Evolutionary conservation across 768 basidiomycete genomes (phyloP).

Genomic region (Cytidiella melzeri): DNA sequence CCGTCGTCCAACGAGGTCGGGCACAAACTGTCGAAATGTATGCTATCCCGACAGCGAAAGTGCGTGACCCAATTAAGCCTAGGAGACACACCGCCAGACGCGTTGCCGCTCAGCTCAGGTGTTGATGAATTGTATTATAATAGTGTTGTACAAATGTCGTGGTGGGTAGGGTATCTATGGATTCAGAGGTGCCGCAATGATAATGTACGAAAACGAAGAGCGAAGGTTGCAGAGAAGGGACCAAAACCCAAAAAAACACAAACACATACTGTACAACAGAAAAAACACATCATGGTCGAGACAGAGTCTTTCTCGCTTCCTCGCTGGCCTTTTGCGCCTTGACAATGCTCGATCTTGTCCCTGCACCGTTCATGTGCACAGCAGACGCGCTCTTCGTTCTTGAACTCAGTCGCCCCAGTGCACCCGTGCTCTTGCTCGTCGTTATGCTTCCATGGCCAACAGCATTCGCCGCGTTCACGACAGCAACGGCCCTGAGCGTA

Average conservation of each 20-base stretch:
- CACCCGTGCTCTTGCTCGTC: slow-evolving; percentile 8
- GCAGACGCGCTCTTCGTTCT: background rate
- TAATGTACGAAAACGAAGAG: background rate
- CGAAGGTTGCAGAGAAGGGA: background rate
- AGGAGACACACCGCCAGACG: no score
- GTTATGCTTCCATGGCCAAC: slow-evolving; percentile 20
- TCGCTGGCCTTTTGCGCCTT: slow-evolving; percentile 45
- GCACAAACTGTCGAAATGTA: no score
- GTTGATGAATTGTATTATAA: no score
- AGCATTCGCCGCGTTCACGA: slow-evolving; percentile 30
- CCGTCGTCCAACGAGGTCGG: no score
- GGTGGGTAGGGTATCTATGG: background rate
- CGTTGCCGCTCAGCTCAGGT: no score
- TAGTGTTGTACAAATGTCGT: background rate
- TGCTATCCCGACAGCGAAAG: no score
- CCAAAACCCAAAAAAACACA: background rate
- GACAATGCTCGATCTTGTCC: slow-evolving; percentile 36
- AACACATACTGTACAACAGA: no score
- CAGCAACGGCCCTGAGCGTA: slow-evolving; percentile 54
- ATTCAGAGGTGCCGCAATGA: background rate
- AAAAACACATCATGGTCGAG: slow-evolving; percentile 23
- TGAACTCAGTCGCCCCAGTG: background rate
- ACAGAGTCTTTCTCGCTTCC: slow-evolving; percentile 44
- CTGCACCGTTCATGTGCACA: slow-evolving; percentile 12
- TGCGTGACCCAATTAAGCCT: no score